Evolutionary conservation across 2,329 filamentous ascomycete genomes (phyloP), one percentile per base, ranked within the genome.

Genomic region (Curvularia spicifera): DNA sequence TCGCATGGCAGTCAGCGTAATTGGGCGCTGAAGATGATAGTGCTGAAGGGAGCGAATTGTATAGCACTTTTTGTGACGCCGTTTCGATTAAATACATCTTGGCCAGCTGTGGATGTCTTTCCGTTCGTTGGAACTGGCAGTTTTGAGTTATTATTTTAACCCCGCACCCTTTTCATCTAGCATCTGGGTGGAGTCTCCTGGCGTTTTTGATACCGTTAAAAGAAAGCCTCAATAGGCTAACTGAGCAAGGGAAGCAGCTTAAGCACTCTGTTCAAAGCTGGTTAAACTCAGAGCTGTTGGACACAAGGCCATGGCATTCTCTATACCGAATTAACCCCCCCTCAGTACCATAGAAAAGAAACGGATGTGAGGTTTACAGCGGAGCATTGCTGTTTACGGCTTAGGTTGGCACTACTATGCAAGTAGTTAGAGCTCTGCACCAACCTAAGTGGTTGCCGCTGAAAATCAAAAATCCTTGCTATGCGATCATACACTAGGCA

Each of bases 351-450:
- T n/a, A 9, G 5, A 8, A 8, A 37, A 7, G 15, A 37, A 5
- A 37, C 35, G 35, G 5, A 37, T 15, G 13, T 7, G 13, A 18
- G 15, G 35, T 18, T 50, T 56, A n/a, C 43, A 59, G 13, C 40
- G 50, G 45, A 51, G 33, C 15, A 22, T 44, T 44, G 24, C 42
- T 44, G 42, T 28, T 44, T 44, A 44, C 24, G 42, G 42, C 22
- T 26, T 44, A 44, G 42, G 42, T 44, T 24, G 42, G 15, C 42
- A 10, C 42, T 44, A 44, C 42, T 44, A n/a, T 44, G 42, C 2
- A 44, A 28, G 22, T 44, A 44, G 42, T 44, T 44, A 44, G 24
- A 8, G 26, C 42, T 8, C 26, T 44, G 42, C 42, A 28, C 42
- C 7, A 44, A 28, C 42, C 1, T 4, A 44, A 12, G 26, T 28